Evolutionary conservation across 805 yeast genomes (phyloP).

Genomic region (Teunomyces cretensis): DNA sequence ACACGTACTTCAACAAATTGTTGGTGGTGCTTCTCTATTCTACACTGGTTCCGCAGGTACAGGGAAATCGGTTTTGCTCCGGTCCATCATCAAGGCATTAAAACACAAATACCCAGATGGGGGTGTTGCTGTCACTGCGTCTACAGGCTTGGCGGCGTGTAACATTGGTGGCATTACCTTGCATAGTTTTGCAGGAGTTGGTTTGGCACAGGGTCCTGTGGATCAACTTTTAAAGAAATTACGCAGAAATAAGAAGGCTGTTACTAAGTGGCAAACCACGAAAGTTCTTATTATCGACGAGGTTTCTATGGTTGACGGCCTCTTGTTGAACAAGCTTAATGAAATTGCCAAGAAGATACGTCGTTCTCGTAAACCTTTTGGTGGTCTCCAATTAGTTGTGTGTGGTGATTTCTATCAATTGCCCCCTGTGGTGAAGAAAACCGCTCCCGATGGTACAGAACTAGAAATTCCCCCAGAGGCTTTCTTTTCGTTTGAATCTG

Average conservation of each 20-base stretch:
- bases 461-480: slow-evolving; percentile 16
- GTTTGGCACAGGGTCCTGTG: slow-evolving; percentile 60
- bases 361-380: slow-evolving; percentile 57
- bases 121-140: slow-evolving; percentile 74
- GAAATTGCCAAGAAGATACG: slow-evolving; percentile 55
- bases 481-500: slow-evolving; percentile 64
- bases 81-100: slow-evolving; percentile 57
- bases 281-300: slow-evolving; percentile 74
- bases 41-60: slow-evolving; percentile 99
- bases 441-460: slow-evolving; percentile 27
- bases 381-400: slow-evolving; percentile 73
- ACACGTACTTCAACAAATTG: slow-evolving; percentile 62
- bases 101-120: slow-evolving; percentile 45
- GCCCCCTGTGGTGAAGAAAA: slow-evolving; percentile 62
- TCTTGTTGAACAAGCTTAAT: slow-evolving; percentile 61
- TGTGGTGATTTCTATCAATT: slow-evolving; percentile 84
- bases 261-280: slow-evolving; percentile 53
- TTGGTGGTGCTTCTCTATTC: slow-evolving; percentile 67
- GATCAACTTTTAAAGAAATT: slow-evolving; percentile 50
- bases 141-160: slow-evolving; percentile 83
- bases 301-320: slow-evolving; percentile 77
- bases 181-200: slow-evolving; percentile 77
- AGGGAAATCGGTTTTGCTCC: slow-evolving; percentile 88
- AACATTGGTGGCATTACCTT: slow-evolving; percentile 78
- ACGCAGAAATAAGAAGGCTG: slow-evolving; percentile 48